Conservation (phyloP, 75 land plant species). For the Selaginella tamariscina region DNA sequence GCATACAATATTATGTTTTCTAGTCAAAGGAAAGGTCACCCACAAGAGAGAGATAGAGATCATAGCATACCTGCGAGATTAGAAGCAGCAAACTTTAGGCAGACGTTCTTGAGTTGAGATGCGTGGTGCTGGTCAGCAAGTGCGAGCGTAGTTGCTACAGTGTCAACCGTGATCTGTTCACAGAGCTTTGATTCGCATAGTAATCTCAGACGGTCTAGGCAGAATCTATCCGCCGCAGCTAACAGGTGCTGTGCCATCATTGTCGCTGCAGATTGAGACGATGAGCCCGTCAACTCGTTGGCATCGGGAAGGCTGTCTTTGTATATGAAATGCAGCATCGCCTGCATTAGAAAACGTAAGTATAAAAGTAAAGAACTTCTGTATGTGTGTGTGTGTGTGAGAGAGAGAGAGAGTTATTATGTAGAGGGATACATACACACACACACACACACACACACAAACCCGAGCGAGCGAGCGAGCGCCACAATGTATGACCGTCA, state of each 20-base stretch:
- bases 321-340: slow-evolving; percentile 8
- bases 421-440: no score
- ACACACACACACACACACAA: no score
- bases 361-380: neutral
- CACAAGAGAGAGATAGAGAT: no score
- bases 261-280: neutral
- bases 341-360: neutral
- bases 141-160: slow-evolving; percentile 9
- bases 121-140: slow-evolving; percentile 4
- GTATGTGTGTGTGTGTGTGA: no score
- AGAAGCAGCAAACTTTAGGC: slow-evolving; percentile 9
- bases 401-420: no score
- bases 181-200: slow-evolving; percentile 1
- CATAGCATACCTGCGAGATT: slow-evolving; percentile 5
- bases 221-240: neutral
- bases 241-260: slow-evolving; percentile 6
- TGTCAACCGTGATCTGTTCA: slow-evolving; percentile 10
- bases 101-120: slow-evolving; percentile 8
- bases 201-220: slow-evolving; percentile 7
- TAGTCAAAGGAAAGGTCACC: no score
- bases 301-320: slow-evolving; percentile 1
- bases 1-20: no score
- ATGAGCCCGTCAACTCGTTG: slow-evolving; percentile 6
- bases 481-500: no score
- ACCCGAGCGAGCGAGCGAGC: no score